A percentile compares a stretch with the other conserved stretches of the same genome.
Evolutionary conservation across 306 rosid genomes (phyloP).

Genomic region (Lathyrus aphaca): DNA sequence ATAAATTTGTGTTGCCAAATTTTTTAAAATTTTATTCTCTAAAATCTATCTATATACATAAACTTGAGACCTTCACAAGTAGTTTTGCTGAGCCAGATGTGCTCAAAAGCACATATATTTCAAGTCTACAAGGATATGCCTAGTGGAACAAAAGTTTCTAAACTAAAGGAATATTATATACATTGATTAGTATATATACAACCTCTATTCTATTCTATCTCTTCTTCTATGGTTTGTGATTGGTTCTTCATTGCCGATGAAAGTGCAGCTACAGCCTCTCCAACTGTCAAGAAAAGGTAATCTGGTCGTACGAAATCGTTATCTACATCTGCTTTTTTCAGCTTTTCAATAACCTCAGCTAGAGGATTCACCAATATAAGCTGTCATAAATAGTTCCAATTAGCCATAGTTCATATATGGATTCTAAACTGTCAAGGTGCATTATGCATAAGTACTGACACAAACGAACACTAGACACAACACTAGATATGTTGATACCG

Average conservation of each 20-base stretch:
- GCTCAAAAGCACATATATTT: slow-evolving; percentile 11
- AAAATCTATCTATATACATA: not conserved
- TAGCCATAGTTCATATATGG: slow-evolving; percentile 10
- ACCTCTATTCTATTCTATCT: slow-evolving; percentile 22
- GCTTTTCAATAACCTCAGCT: slow-evolving; percentile 77
- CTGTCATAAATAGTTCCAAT: slow-evolving; percentile 47
- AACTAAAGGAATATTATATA: slow-evolving; percentile 12
- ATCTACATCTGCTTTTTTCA: slow-evolving; percentile 57
- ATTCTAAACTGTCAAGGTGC: not conserved
- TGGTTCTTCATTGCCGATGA: slow-evolving; percentile 52
- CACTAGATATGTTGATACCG: too few species aligned
- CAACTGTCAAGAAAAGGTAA: slow-evolving; percentile 69
- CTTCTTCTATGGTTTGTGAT: slow-evolving; percentile 39
- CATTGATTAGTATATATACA: slow-evolving; percentile 7
- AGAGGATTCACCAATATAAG: slow-evolving; percentile 88
- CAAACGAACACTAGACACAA: too few species aligned
- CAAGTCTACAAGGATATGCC: slow-evolving; percentile 20
- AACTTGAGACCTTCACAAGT: slow-evolving; percentile 20
- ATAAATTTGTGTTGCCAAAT: not conserved
- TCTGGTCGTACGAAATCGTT: slow-evolving; percentile 48
- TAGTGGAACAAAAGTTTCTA: not conserved
- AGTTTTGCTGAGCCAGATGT: slow-evolving; percentile 24
- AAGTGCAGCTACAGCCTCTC: slow-evolving; percentile 72
- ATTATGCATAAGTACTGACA: too few species aligned
- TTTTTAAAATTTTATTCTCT: not conserved